These are phyloP conservation scores for Byssothecium circinans DNA, from an alignment of 2,329 filamentous ascomycete species.

Conservation along the genomic window DNA sequence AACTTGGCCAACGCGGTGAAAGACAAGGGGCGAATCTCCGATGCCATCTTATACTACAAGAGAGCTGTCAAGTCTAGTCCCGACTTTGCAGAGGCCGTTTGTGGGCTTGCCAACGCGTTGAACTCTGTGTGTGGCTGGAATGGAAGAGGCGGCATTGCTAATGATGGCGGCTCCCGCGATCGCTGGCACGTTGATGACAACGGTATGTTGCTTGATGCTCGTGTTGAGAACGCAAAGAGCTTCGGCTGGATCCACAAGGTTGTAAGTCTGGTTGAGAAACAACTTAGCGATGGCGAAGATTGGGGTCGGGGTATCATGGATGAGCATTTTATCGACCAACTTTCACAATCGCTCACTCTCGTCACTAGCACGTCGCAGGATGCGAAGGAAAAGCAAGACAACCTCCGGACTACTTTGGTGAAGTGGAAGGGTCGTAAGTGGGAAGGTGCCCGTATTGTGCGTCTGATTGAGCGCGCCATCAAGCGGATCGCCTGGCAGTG, in stretches of 20 bases:
- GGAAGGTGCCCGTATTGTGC: constrained; percentile 84
- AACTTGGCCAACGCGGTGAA: constrained; percentile 98
- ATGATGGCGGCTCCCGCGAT: constrained; percentile 74
- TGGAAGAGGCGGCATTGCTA: constrained; percentile 80
- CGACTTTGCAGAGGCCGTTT: constrained; percentile 95
- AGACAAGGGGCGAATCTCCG: constrained; percentile 87
- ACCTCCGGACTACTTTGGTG: constrained; percentile 41
- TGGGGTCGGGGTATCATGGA: constrained; percentile 78
- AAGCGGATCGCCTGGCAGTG: constrained; percentile 77
- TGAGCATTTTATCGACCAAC: constrained; percentile 42
- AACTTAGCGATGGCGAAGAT: constrained; percentile 79
- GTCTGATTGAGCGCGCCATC: constrained; percentile 82
- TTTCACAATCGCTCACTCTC: constrained; percentile 51
- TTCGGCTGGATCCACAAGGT: constrained; percentile 86
- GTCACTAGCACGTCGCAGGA: constrained; percentile 36
- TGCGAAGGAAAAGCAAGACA: constrained; percentile 40
- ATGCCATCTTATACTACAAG: constrained; percentile 90
- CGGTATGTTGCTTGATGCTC: constrained; percentile 79
- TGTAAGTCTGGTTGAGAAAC: constrained; percentile 84
- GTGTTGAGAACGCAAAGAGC: constrained; percentile 60
- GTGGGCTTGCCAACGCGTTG: constrained; percentile 88
- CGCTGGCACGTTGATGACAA: constrained; percentile 90
- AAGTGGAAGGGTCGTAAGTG: constrained; percentile 74
- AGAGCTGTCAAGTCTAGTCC: constrained; percentile 90
- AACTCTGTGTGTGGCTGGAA: constrained; percentile 97